A percentile compares a stretch with the other conserved stretches of the same genome.
phyloP scores from a whole-genome alignment of 129 eudicot genomes.

The Flaveria linearis region DNA sequence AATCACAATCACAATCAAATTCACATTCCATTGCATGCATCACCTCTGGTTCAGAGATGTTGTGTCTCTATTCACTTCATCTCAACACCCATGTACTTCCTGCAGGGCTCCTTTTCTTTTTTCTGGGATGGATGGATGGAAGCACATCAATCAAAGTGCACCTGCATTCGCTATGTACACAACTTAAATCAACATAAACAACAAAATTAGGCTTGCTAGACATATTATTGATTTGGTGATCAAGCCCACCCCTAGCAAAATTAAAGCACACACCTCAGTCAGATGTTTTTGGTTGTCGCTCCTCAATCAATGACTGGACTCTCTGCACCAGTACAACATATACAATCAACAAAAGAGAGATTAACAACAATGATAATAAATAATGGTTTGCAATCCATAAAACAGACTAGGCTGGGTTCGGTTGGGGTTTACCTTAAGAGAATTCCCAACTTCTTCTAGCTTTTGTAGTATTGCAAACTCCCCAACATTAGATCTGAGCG shows the following conservation, averaged over 20 bases:
- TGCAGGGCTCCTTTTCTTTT: no score
- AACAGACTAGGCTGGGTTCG: background rate
- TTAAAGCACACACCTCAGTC: slow-evolving; percentile 32
- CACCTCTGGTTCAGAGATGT: no score
- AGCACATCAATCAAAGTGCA: no score
- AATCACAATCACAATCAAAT: no score
- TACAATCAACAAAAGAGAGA: background rate
- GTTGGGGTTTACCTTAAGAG: slow-evolving; percentile 53
- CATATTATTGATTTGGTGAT: background rate
- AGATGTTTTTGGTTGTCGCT: slow-evolving; percentile 46
- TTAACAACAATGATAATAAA: no score
- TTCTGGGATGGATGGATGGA: no score
- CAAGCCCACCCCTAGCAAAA: background rate
- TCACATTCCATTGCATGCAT: no score
- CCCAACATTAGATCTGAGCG: slow-evolving; percentile 33
- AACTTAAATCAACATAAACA: background rate
- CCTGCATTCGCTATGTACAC: background rate
- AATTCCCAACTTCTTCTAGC: slow-evolving; percentile 76
- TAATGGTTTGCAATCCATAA: background rate
- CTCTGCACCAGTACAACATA: slow-evolving; percentile 47
- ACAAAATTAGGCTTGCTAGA: background rate
- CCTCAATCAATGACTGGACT: slow-evolving; percentile 59
- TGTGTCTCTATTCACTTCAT: no score
- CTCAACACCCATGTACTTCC: no score
- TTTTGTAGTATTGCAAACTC: slow-evolving; percentile 58